Base-by-base conservation (phyloP, 148 eudicot genomes). In the Fagopyrum homotropicum region DNA sequence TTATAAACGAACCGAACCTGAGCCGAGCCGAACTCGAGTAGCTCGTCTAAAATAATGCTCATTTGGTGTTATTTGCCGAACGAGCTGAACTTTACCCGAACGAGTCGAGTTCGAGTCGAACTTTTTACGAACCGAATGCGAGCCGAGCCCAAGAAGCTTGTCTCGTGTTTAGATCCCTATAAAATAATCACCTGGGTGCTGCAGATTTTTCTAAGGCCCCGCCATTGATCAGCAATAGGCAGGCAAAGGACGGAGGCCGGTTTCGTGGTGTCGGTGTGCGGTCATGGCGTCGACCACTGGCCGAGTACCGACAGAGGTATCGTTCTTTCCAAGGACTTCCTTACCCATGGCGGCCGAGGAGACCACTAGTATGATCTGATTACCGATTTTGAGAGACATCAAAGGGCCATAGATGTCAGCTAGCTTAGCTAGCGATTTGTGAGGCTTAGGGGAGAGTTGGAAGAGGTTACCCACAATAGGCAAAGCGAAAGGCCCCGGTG, bases 371-470 rank as follows among this genome's bases (percentile, higher is more conserved):
- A 45, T 11, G 22, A 26, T 69, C 12, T 2, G n/a, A 10, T 43
- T 3, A 4, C 70, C 70, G 15, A 64, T 8, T 40, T 8, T 40
- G 45, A 64, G 70, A 22, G 70, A 64, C 44, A 64, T 64, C 49
- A 69, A 69, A 0, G 72, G 72, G 4, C 48, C 72, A 69, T 69
- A 7, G 72, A 69, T 69, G 48, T 69, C 17, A 4, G 49, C 72
- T 15, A 69, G 17, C 26, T 43, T 45, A 40, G 72, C 72, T 69
- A 69, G 10, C 17, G 72, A 69, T 48, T 43, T 44, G 19, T 69
- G 72, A n/a, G 72, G 49, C 48, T 69, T 69, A 43, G 43, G 22
- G 6, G 14, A 1, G 4, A 64, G 70, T 8, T 64, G 70, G 44
- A 64, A 40, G 15, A 29, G 9, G 45, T 22, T 64, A 15, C 70